Evolutionary conservation across 2,329 filamentous ascomycete species (phyloP).

Genomic region (Cladorrhinum sp.): DNA sequence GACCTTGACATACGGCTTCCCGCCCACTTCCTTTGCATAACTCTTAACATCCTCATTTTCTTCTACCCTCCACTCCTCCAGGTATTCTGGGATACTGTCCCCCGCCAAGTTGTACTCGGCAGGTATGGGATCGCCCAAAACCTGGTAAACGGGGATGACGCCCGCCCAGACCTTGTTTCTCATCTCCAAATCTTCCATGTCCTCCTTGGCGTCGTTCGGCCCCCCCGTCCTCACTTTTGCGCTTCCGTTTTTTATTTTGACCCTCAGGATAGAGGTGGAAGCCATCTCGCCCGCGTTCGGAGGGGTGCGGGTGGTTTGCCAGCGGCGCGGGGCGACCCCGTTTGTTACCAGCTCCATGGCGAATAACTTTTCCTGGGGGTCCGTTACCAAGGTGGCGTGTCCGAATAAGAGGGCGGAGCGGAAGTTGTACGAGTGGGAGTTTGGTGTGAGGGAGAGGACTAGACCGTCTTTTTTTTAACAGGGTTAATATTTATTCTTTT

Average conservation of each 20-base stretch:
- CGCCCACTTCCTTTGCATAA: constrained; percentile 28
- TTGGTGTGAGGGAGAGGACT: constrained; percentile 74
- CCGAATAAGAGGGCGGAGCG: constrained; percentile 77
- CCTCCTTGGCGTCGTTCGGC: constrained; percentile 53
- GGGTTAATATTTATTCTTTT: neutral
- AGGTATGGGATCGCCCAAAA: constrained; percentile 61
- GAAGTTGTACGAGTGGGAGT: constrained; percentile 80
- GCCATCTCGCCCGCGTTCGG: constrained; percentile 72
- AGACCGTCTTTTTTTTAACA: constrained; percentile 47
- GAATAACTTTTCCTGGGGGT: constrained; percentile 68
- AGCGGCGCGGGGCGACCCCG: constrained; percentile 65
- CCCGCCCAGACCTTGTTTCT: constrained; percentile 52
- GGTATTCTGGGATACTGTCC: constrained; percentile 57
- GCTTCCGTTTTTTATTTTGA: constrained; percentile 67
- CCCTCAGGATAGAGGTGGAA: constrained; percentile 68
- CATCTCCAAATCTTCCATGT: constrained; percentile 44
- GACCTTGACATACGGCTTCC: constrained; percentile 10
- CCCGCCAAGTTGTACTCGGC: constrained; percentile 55
- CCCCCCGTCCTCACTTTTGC: constrained; percentile 69
- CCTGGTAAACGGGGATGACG: constrained; percentile 60
- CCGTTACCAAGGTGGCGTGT: constrained; percentile 64
- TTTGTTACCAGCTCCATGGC: constrained; percentile 79
- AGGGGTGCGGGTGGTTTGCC: constrained; percentile 65
- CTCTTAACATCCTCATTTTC: constrained; percentile 33
- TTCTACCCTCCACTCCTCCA: constrained; percentile 44